Percentiles rank a stretch among this genome's conserved stretches.
These are phyloP conservation scores for Lycium ferocissimum DNA, from an alignment of 257 asterid species.

Conservation along the genomic window DNA sequence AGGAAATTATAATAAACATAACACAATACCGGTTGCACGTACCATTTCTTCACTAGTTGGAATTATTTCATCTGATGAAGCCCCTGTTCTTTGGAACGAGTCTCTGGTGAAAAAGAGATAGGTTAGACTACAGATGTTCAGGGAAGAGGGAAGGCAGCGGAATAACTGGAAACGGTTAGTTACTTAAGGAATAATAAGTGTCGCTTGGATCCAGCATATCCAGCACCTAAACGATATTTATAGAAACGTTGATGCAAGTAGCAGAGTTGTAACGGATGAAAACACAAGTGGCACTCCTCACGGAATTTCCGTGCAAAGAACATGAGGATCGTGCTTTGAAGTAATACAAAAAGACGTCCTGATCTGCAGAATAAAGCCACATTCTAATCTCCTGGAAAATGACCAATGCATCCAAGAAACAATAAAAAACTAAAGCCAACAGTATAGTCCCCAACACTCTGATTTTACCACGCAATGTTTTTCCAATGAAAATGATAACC, in stretches of 20 bases:
- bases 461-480: too few relatives aligned
- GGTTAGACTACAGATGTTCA: neutral
- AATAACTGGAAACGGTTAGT: too few relatives aligned
- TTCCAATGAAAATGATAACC: neutral
- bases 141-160: neutral
- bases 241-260: neutral
- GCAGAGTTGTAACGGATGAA: neutral
- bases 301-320: neutral
- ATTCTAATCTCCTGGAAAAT: too few relatives aligned
- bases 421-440: too few relatives aligned
- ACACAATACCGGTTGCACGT: too few relatives aligned
- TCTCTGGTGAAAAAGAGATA: neutral
- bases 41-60: too few relatives aligned
- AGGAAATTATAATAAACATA: too few relatives aligned
- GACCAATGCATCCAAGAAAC: too few relatives aligned
- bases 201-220: neutral
- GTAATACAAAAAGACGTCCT: too few relatives aligned
- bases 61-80: neutral
- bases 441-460: too few relatives aligned
- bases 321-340: neutral
- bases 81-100: neutral
- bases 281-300: neutral
- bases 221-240: neutral
- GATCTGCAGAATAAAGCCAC: too few relatives aligned
- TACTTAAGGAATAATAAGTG: neutral